Evolutionary conservation across 345 rosid species (phyloP).

Genomic region (Fremontodendron californicum): DNA sequence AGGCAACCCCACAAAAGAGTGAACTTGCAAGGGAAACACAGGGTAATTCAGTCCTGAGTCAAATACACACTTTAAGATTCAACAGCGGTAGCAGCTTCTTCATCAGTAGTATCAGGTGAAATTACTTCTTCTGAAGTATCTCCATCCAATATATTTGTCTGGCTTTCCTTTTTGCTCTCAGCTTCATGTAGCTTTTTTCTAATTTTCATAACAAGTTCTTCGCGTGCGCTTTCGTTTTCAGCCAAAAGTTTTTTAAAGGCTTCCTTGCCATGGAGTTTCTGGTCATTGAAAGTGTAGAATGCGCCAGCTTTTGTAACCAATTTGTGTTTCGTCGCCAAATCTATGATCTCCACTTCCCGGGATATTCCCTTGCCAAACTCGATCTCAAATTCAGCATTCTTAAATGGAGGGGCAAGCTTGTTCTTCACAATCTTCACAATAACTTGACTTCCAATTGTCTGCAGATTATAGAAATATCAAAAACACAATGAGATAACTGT

Average conservation of each 20-base stretch:
- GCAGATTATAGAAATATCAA: conserved; percentile 18
- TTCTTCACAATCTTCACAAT: conserved; percentile 87
- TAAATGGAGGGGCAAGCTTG: conserved; percentile 96
- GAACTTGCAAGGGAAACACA: conserved; percentile 9
- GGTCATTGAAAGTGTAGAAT: conserved; percentile 42
- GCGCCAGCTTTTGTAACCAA: conserved; percentile 49
- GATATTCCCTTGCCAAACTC: conserved; percentile 95
- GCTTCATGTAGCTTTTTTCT: conserved; percentile 48
- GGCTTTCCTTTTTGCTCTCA: conserved; percentile 28
- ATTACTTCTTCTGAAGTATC: conserved; percentile 31
- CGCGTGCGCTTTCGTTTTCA: conserved; percentile 41
- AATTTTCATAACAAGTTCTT: conserved; percentile 60
- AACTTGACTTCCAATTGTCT: conserved; percentile 76
- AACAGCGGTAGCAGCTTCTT: conserved; percentile 59
- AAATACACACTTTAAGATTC: conserved; percentile 38
- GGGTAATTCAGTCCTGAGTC: background rate
- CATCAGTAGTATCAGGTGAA: conserved; percentile 56
- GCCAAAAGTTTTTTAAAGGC: conserved; percentile 52
- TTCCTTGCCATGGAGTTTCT: conserved; percentile 70
- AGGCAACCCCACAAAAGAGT: background rate
- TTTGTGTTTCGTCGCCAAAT: conserved; percentile 65
- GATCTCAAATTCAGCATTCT: conserved; percentile 76
- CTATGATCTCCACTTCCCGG: conserved; percentile 65
- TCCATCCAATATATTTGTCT: conserved; percentile 28
- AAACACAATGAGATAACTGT: conserved; percentile 5